A percentile compares a stretch with the other conserved stretches of the same genome.
Conservation (phyloP, 2,329 filamentous ascomycete species). For the Alternaria metachromatica region DNA sequence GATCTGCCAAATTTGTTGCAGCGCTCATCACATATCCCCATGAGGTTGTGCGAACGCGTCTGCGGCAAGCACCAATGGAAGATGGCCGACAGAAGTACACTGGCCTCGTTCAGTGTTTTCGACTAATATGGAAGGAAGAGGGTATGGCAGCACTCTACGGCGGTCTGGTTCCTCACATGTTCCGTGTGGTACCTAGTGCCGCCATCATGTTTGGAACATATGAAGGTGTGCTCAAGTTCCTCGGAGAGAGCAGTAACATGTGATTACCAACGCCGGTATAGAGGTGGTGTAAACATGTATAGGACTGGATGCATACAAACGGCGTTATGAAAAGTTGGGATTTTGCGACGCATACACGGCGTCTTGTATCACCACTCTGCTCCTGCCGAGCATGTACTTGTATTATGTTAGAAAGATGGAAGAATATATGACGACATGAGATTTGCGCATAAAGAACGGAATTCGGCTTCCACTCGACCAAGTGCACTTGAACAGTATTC, state of each 20-base stretch:
- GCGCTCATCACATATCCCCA: slow-evolving; percentile 89
- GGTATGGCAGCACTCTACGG: slow-evolving; percentile 87
- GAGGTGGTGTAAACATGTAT: slow-evolving; percentile 9
- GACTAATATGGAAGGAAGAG: slow-evolving; percentile 85
- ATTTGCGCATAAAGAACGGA: background rate
- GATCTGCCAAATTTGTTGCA: slow-evolving; percentile 84
- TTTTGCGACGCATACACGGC: slow-evolving; percentile 7
- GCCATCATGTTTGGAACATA: slow-evolving; percentile 97
- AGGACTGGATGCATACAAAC: slow-evolving; percentile 13
- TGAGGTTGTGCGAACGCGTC: slow-evolving; percentile 83
- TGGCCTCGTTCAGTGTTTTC: slow-evolving; percentile 86
- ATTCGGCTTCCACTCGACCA: background rate
- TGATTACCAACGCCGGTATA: slow-evolving; percentile 14
- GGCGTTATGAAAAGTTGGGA: slow-evolving; percentile 11
- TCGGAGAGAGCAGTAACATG: slow-evolving; percentile 54
- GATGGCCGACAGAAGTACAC: slow-evolving; percentile 82
- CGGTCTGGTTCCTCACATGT: slow-evolving; percentile 87
- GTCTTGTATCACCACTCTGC: slow-evolving; percentile 11
- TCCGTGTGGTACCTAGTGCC: slow-evolving; percentile 88
- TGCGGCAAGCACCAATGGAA: slow-evolving; percentile 81
- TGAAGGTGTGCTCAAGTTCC: slow-evolving; percentile 56
- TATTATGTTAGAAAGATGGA: slow-evolving; percentile 6
- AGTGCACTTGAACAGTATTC: background rate
- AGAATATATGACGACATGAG: slow-evolving; percentile 4
- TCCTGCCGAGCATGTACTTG: slow-evolving; percentile 8